Evolutionary conservation across 2,329 filamentous ascomycete genomes (phyloP), one percentile per base, ranked within the genome.

Genomic region (Diaporthe caulivora): DNA sequence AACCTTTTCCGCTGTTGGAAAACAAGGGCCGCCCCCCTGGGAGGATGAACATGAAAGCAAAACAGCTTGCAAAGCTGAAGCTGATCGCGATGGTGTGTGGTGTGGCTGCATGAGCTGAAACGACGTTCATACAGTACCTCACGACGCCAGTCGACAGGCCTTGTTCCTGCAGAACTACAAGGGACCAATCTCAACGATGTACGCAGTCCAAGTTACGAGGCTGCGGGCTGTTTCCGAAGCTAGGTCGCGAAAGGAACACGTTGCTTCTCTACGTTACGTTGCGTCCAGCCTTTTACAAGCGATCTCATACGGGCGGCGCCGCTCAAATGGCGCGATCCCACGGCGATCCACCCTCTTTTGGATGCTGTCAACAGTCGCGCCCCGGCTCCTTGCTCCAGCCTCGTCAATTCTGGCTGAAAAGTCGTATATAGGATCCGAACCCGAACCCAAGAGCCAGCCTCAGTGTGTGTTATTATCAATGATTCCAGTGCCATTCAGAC

Each of bases 141-240:
- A 37, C 29, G 11, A 9, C 4, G 26, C 44, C 5, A 26, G 44
- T 51, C 29, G 29, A 24, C 18, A 18, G n/a, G 29, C 29, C 62
- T 21, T 40, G 13, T 15, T 26, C 13, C 29, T 15, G 31, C 17
- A 24, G 13, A 26, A 29, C 24, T 21, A 18, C 17, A 34, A 40
- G 24, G 24, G 9, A 9, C 10, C 40, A 40, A 49, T n/a, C 1
- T 51, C 37, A 18, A 26, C 29, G n/a, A 29, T 29, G 65, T 31
- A 31, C 55, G 44, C 44, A 34, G 29, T 4, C 60, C 29, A 7
- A 60, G n/a, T 37, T 15, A 26, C 26, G 68, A 60, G 54, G 54
- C 26, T 58, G 42, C 29, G 68, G 68, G 54, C 21, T 70, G 54
- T 29, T 70, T 42, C 51, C 51, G 68, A 15, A n/a, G 37, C 54